Percentiles rank a stretch among this genome's conserved stretches.
Conservation (phyloP, 257 asterid genomes). For the Galeopsis tetrahit region DNA sequence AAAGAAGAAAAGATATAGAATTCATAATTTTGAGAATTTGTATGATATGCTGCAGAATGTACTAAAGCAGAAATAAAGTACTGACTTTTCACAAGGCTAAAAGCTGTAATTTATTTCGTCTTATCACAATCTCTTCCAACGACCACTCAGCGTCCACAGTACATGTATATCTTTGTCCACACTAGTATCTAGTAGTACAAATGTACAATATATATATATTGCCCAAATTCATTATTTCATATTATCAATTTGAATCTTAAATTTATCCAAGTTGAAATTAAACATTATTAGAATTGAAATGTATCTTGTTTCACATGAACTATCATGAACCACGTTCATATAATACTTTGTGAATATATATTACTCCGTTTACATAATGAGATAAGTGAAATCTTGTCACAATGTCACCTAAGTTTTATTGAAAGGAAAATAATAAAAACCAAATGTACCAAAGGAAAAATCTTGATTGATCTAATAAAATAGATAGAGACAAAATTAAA, state of each 20-base stretch:
- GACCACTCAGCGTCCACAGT: background rate
- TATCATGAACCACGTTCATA: too few relatives aligned
- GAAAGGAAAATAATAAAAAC: background rate
- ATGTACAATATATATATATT: too few relatives aligned
- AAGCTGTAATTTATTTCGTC: conserved; percentile 37
- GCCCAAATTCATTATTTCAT: too few relatives aligned
- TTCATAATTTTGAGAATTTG: background rate
- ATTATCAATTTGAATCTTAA: too few relatives aligned
- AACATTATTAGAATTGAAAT: too few relatives aligned
- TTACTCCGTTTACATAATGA: background rate
- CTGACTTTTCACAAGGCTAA: conserved; percentile 41
- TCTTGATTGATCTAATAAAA: background rate
- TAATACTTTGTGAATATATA: too few relatives aligned
- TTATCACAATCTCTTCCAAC: conserved; percentile 41
- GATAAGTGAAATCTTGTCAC: background rate
- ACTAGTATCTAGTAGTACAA: background rate
- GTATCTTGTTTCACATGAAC: too few relatives aligned
- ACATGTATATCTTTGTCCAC: conserved; percentile 1
- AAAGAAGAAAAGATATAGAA: background rate
- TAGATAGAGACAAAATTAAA: background rate
- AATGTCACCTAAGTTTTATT: background rate
- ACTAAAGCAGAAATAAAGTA: conserved; percentile 19
- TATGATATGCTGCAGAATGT: background rate
- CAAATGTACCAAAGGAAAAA: background rate
- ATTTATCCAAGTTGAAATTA: too few relatives aligned